Percentiles rank a stretch among this genome's conserved stretches.
Evolutionary conservation across 225 moss, liverwort and hornwort species (phyloP).

Genomic region (Physcomitrium patens): DNA sequence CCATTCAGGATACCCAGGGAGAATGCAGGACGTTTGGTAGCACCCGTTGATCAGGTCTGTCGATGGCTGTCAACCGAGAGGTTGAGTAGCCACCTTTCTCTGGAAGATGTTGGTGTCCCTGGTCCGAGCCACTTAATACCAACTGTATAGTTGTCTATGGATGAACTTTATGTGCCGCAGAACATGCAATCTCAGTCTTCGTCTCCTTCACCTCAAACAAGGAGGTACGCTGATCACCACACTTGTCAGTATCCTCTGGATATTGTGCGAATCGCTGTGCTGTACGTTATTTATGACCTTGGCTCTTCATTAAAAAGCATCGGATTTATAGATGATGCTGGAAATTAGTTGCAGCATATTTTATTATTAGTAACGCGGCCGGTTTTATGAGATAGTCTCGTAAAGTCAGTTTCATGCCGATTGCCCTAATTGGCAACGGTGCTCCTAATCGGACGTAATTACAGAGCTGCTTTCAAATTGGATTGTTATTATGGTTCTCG

Average conservation of each 20-base stretch:
- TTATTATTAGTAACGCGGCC: background rate
- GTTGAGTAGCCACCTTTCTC: constrained; percentile 55
- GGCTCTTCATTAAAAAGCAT: background rate
- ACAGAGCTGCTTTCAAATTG: too few species aligned
- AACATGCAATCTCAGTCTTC: constrained; percentile 2
- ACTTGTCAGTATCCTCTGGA: constrained; percentile 11
- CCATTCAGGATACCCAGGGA: constrained; percentile 65
- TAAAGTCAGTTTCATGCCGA: too few species aligned
- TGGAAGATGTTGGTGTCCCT: constrained; percentile 52
- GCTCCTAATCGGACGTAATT: too few species aligned
- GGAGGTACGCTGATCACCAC: constrained; percentile 33
- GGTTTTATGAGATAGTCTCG: background rate
- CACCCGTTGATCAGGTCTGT: constrained; percentile 54
- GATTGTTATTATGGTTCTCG: too few species aligned
- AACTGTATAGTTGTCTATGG: constrained; percentile 30
- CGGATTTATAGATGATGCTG: background rate
- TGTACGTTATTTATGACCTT: background rate
- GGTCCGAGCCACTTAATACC: constrained; percentile 61
- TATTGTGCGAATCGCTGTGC: background rate
- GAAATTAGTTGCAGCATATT: background rate
- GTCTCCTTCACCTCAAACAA: background rate
- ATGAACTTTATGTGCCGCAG: constrained; percentile 5
- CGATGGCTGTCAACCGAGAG: constrained; percentile 55
- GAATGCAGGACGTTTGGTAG: constrained; percentile 69
- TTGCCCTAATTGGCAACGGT: too few species aligned